phyloP scores from a whole-genome alignment of 352 stramenopile genomes.

The Globisporangium abappressorium region DNA sequence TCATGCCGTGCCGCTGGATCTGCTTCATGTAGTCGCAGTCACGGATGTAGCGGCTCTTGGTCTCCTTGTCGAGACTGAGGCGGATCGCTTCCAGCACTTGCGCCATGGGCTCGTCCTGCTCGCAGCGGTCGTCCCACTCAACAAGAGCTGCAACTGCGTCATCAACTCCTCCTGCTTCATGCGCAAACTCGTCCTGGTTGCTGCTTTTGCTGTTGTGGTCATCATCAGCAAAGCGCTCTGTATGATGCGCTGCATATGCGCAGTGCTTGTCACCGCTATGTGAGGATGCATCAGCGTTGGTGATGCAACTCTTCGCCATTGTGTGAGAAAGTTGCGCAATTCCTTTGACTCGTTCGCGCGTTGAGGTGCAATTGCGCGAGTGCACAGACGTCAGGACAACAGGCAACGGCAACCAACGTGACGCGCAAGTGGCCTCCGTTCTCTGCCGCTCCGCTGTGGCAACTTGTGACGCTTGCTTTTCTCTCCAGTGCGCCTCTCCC shows the following conservation, averaged over 20 bases:
- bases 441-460: background rate
- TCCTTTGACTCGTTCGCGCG: background rate
- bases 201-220: background rate
- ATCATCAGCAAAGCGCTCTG: background rate
- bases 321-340: background rate
- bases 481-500: constrained; percentile 4
- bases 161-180: background rate
- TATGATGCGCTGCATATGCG: background rate
- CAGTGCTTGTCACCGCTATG: background rate
- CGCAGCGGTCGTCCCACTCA: background rate
- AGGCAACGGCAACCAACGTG: background rate
- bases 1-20: constrained; percentile 64
- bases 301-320: background rate
- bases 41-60: constrained; percentile 19
- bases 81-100: constrained; percentile 33
- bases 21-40: constrained; percentile 41
- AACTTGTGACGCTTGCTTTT: background rate
- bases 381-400: background rate
- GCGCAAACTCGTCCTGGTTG: constrained; percentile 1
- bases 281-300: background rate
- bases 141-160: background rate
- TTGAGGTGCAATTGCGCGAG: background rate
- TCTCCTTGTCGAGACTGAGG: constrained; percentile 32
- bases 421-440: background rate
- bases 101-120: constrained; percentile 7